Evolutionary conservation across 768 basidiomycete species (phyloP), one percentile per base, ranked within the genome.

Genomic region (Tubosaeta brunneosetosa): DNA sequence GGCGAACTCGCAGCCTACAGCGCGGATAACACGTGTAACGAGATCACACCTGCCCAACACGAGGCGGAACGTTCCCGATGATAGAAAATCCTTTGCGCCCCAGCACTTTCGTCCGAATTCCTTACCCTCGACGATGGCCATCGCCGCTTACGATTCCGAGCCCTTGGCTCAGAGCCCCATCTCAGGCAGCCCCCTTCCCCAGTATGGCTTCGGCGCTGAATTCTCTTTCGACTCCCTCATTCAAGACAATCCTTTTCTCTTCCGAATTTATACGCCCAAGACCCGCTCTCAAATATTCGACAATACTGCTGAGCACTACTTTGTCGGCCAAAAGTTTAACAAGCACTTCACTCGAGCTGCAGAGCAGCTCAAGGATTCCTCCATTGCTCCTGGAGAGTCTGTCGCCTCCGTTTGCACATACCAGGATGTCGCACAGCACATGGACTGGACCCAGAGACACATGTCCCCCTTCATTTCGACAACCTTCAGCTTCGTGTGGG

Each of bases 401-500:
- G 51, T 64, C 48, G 59, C 63, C 16, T 66, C 65, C 27, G 52
- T 33, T 29, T 68, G 58, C 49, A 77, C 79, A 2, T 89, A 86
- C 64, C 71, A 71, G 6, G 88, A 88, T 61, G 83, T 85, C 44
- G 79, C 75, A 47, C 75, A 71, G 55, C 84, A 90, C 61, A 80
- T 91, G 81, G 83, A 88, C 52, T 88, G 86, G 85, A 85, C 84
- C 19, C 86, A 83, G n/a, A 78, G 83, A 54, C 72, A 81, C 5
- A 74, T 79, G 17, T 91, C 88, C 0, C 75, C 81, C 5, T 90
- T 80, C 55, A 78, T 90, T 41, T 86, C 88, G 3, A 78, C 86
- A 2, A 88, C 88, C 6, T 89, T 90, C 66, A 89, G 85, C 71
- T 86, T 90, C 58, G 79, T 78, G 34, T 91, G 88, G 88, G 82